These are phyloP conservation scores for Linderniella brevidens DNA, from an alignment of 257 asterid species.

Conservation along the genomic window DNA sequence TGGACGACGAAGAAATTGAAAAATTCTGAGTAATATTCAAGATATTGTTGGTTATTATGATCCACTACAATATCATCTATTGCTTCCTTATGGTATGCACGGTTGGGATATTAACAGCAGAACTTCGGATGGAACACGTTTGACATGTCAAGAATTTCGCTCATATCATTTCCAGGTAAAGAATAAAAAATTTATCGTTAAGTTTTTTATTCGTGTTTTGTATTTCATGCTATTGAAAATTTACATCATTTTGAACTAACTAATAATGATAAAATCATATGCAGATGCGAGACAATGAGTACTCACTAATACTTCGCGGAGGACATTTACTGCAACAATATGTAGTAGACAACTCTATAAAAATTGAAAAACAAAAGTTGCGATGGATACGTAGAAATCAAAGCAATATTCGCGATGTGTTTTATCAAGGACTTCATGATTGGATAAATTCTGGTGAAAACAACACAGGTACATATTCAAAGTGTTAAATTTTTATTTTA, in stretches of 20 bases:
- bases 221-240: background rate
- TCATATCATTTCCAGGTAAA: background rate
- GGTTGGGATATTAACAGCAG: background rate
- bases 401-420: background rate
- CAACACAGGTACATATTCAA: background rate
- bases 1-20: background rate
- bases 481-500: background rate
- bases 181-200: too few species aligned
- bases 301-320: background rate
- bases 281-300: background rate
- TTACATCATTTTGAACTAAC: background rate
- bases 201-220: too few species aligned
- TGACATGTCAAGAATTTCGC: background rate
- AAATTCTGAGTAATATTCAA: background rate
- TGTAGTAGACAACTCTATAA: background rate
- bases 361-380: background rate
- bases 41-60: background rate
- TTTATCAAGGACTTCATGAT: background rate
- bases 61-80: background rate
- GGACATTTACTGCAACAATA: background rate
- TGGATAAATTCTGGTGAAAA: background rate
- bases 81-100: background rate
- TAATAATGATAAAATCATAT: background rate
- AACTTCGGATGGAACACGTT: background rate
- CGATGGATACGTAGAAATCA: background rate